Evolutionary conservation across 2,329 filamentous ascomycete genomes (phyloP), one percentile per base, ranked within the genome.

Genomic region (Penicillium occitanis): DNA sequence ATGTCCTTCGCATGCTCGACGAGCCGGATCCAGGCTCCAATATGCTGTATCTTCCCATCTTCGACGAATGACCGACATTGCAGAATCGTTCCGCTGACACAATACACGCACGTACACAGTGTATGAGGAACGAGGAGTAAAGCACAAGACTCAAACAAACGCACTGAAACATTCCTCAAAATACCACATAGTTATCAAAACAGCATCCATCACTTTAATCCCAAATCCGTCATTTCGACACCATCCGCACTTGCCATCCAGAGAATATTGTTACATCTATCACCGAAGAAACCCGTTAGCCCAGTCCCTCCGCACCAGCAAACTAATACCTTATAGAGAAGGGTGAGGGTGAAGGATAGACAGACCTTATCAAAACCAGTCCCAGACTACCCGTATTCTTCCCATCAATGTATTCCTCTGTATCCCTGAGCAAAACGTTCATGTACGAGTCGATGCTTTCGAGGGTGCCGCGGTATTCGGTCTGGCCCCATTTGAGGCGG

Each of bases 401-500:
- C 72, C 92, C 90, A 76, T 93, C 88, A 75, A 97, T 91, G 81
- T 90, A 97, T 80, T 99, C 95, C 81, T 97, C 91, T 61, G 94
- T 93, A 73, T 90, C 90, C 71, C 89, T 88, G 69, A 99, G 87
- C 82, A 98, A 93, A 70, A 99, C 89, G 83, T 99, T 99, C 94
- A 99, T 98, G 84, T 99, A 99, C 76, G 91, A 93, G 83, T 99
- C 95, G 76, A 96, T 91, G 73, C 91, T 94, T 76, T 97, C 91
- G 69, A 99, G 87, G 71, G 88, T 87, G 77, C 95, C 95, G 79
- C 94, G 96, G 87, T 99, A 99, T 80, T 99, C 95, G 67, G 92
- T 95, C 80, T 97, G 90, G 73, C 92, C 93, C 95, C 95, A 99
- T 86, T 99, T 99, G 70, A 99, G 87, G 73, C 93, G 92, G 70